These are phyloP conservation scores for Symmetrospora coprosmae DNA, from an alignment of 768 basidiomycete genomes.

Conservation along the genomic window DNA sequence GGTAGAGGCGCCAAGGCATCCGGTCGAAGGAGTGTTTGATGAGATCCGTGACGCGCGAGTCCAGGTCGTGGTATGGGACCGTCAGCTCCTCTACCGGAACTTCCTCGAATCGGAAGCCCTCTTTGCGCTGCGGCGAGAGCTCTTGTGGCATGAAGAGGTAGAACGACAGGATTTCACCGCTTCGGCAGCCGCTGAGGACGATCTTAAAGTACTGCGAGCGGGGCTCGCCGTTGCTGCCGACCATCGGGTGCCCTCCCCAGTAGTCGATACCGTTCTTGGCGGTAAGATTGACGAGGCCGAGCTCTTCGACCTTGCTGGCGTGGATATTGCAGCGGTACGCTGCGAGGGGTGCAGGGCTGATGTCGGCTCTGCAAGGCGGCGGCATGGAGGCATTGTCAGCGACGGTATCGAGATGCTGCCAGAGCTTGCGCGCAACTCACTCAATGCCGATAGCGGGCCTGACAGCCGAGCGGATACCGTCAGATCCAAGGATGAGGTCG, in stretches of 20 bases:
- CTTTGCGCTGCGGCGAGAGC: slow-evolving; percentile 26
- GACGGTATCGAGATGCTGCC: background rate
- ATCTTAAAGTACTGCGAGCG: slow-evolving; percentile 31
- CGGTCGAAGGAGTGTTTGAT: slow-evolving; percentile 31
- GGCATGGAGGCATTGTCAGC: slow-evolving; percentile 18
- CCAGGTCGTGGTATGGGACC: slow-evolving; percentile 24
- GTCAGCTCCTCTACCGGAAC: slow-evolving; percentile 24
- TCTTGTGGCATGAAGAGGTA: slow-evolving; percentile 33
- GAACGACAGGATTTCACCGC: slow-evolving; percentile 30
- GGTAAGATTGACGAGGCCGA: slow-evolving; percentile 27
- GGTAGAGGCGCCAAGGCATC: slow-evolving; percentile 32
- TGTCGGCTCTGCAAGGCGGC: slow-evolving; percentile 23
- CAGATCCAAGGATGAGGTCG: slow-evolving; percentile 31
- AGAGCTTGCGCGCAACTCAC: background rate
- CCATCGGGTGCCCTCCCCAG: slow-evolving; percentile 32
- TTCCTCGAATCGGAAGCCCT: slow-evolving; percentile 27
- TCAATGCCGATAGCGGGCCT: slow-evolving; percentile 16
- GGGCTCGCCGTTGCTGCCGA: slow-evolving; percentile 21
- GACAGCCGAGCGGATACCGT: slow-evolving; percentile 25
- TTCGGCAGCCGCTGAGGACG: slow-evolving; percentile 29
- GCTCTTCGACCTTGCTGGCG: slow-evolving; percentile 17
- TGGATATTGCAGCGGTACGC: slow-evolving; percentile 33
- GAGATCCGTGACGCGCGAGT: slow-evolving; percentile 27
- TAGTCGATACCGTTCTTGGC: slow-evolving; percentile 26
- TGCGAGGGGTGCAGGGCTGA: slow-evolving; percentile 28